A percentile compares a stretch with the other conserved stretches of the same genome.
Conservation (phyloP, 257 asterid genomes). For the Solanum pimpinellifolium region DNA sequence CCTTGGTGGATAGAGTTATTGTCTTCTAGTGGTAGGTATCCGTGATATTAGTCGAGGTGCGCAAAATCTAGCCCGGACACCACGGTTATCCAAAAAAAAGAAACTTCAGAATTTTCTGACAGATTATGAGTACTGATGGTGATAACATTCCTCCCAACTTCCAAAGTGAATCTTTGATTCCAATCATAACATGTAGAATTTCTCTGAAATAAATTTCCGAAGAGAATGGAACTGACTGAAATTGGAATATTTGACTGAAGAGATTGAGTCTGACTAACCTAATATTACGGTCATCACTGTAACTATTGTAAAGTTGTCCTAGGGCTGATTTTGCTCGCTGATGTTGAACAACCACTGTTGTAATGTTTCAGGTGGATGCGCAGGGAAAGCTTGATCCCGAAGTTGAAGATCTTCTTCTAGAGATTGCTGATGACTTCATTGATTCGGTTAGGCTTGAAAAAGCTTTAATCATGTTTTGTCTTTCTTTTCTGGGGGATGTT, state of each 20-base stretch:
- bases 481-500: not conserved
- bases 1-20: not conserved
- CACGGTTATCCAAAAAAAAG: not conserved
- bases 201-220: not conserved
- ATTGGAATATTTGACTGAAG: not conserved
- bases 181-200: not conserved
- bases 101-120: not conserved
- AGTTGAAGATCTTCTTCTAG: slow-evolving; percentile 76
- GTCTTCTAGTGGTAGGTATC: not conserved
- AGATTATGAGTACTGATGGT: not conserved
- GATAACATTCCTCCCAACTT: not conserved
- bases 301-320: not conserved
- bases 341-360: not conserved
- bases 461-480: not conserved
- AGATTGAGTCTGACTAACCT: not conserved
- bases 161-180: not conserved
- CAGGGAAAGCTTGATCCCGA: slow-evolving; percentile 68
- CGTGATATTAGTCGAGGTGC: not conserved
- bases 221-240: not conserved
- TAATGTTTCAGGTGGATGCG: slow-evolving; percentile 49
- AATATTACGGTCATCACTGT: not conserved
- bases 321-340: not conserved
- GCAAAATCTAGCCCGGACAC: not conserved
- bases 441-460: slow-evolving; percentile 53
- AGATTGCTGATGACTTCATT: slow-evolving; percentile 77